These are phyloP conservation scores for Narthecium ossifragum DNA, from an alignment of 106 monocot genomes.

Conservation along the genomic window DNA sequence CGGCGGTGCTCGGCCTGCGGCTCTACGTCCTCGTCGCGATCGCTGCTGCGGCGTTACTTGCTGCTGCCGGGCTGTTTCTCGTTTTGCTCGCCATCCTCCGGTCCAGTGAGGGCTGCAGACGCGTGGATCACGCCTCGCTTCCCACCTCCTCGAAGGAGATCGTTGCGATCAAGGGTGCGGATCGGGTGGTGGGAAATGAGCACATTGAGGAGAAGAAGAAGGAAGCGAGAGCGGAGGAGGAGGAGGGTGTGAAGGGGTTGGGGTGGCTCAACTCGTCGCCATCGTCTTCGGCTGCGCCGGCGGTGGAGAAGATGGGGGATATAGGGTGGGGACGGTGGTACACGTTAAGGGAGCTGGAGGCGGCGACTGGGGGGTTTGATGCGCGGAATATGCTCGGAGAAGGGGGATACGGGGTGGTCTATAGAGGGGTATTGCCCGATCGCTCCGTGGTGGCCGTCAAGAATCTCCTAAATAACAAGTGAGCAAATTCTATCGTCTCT, in stretches of 20 bases:
- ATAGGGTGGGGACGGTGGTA: conserved; percentile 86
- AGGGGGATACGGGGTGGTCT: conserved; percentile 85
- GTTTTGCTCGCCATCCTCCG: neutral
- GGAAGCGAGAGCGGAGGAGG: neutral
- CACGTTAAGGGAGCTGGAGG: conserved; percentile 50
- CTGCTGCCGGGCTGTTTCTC: neutral
- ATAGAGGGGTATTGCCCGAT: conserved; percentile 63
- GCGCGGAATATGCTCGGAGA: conserved; percentile 71
- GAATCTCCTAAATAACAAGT: conserved; percentile 84
- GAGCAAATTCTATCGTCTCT: conserved; percentile 11
- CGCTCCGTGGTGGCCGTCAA: conserved; percentile 70
- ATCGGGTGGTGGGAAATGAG: too few relatives aligned
- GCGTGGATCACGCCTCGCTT: conserved; percentile 5
- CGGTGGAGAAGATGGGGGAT: conserved; percentile 29
- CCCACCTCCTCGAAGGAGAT: neutral
- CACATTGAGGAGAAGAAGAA: conserved; percentile 2
- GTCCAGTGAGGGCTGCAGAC: conserved; percentile 2
- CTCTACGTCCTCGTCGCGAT: conserved; percentile 20
- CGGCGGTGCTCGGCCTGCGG: conserved; percentile 23
- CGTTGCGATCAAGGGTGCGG: neutral
- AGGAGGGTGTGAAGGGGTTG: conserved; percentile 1
- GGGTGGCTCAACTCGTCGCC: conserved; percentile 8
- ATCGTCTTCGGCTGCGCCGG: neutral
- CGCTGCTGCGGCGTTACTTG: conserved; percentile 16
- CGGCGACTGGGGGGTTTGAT: conserved; percentile 50